Evolutionary conservation across 2,329 filamentous ascomycete genomes (phyloP).

Genomic region (Proliferodiscus dingleyae): DNA sequence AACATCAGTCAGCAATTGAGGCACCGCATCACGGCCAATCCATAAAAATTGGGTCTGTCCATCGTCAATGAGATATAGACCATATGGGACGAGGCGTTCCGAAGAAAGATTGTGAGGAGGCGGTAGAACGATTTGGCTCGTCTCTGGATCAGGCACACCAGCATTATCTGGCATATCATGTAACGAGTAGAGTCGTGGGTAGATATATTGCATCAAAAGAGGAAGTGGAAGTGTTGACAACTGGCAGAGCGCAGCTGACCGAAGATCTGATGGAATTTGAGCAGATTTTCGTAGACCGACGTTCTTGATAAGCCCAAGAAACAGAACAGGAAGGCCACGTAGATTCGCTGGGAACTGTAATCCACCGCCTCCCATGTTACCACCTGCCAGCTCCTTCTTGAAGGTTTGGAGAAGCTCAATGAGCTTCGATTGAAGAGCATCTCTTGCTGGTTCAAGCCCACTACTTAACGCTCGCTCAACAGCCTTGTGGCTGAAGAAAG

Average conservation of each 20-base stretch:
- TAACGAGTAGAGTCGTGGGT: conserved; percentile 76
- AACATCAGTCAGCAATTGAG: conserved; percentile 81
- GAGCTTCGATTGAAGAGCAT: conserved; percentile 85
- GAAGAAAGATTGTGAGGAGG: conserved; percentile 82
- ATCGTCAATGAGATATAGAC: conserved; percentile 93
- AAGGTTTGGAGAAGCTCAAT: conserved; percentile 92
- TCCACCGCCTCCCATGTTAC: conserved; percentile 87
- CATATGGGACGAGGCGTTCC: conserved; percentile 80
- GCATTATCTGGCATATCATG: conserved; percentile 97
- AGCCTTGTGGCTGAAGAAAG: conserved; percentile 96
- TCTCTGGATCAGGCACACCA: conserved; percentile 77
- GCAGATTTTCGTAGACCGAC: conserved; percentile 88
- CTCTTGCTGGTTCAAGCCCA: conserved; percentile 84
- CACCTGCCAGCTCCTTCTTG: conserved; percentile 91
- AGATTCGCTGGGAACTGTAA: conserved; percentile 93
- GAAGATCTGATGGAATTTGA: conserved; percentile 89
- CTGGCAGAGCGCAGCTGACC: conserved; percentile 86
- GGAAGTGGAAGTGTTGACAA: conserved; percentile 91
- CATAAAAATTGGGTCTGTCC: conserved; percentile 97
- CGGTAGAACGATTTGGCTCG: conserved; percentile 84
- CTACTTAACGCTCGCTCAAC: conserved; percentile 83
- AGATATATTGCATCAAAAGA: conserved; percentile 89
- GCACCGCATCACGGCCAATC: conserved; percentile 89
- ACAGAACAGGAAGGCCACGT: conserved; percentile 80
- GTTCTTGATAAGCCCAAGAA: conserved; percentile 94